Evolutionary conservation across 2,329 filamentous ascomycete genomes (phyloP), one percentile per base, ranked within the genome.

Genomic region (Diaporthe eres): DNA sequence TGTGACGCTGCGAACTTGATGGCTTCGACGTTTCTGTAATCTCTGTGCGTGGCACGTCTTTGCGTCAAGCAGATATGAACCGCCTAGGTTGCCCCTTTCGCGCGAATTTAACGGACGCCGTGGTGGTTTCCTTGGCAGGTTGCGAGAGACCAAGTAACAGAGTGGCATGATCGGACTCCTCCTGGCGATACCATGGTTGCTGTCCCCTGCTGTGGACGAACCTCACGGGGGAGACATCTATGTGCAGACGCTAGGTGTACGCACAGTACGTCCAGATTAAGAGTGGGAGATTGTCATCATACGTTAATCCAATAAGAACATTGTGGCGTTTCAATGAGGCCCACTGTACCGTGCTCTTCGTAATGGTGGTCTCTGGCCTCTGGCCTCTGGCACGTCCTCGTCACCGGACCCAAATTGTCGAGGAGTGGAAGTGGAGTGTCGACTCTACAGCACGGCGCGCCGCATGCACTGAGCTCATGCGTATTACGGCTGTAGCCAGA

Each of bases 381-480:
- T 37, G 47, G n/a, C 44, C 28, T 34, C 12, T 17, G 47, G 63
- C 44, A 28, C 63, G 63, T 68, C 31, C 63, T 68, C 65, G 47
- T 68, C 42, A 53, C 47, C 13, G 7, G 22, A 25, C 53, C n/a
- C 65, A 68, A 68, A 68, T 68, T 68, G 65, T 39, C 65, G 65
- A 68, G 65, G 65, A 68, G 31, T 53, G 65, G 3, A 53, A 53
- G 65, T 68, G 65, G 65, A 39, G 65, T 39, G 47, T 25, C 47
- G 31, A 53, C 47, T 51, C 28, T 19, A 22, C 12, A 39, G 47
- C 47, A 53, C 47, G 47, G 65, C 15, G 31, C 65, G 47, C 47
- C 8, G 31, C 15, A 19, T 39, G 65, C n/a, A 8, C 65, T 68
- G 47, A 28, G 47, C 65, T 53, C 47, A 39, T 39, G 22, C n/a